Evolutionary conservation across 73 alveolate species (phyloP), one percentile per base, ranked within the genome.

Genomic region (Uronychia binucleata): DNA sequence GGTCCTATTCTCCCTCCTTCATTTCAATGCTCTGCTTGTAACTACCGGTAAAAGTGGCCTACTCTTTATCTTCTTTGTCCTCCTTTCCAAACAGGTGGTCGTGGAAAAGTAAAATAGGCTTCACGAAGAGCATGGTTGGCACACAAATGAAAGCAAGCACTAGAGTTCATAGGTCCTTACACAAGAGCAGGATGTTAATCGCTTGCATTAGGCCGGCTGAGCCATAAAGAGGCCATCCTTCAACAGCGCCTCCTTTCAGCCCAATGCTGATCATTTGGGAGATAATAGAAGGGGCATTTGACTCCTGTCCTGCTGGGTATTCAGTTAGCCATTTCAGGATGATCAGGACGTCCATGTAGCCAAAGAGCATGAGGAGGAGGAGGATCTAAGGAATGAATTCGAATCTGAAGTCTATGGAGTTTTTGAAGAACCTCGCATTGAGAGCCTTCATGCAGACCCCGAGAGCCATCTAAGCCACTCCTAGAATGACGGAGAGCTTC

Each of bases 401-500:
- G 79, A 94, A 97, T 30, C 84, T 74, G 83, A 98, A 96, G 74
- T 98, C 97, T 28, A 94, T 81, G 83, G 77, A 78, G 76, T 91
- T 92, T 80, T 91, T 94, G 85, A 94, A 94, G 84, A 91, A 94
- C 60, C 95, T 58, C 57, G 95, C 95, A 86, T 98, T 98, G 58
- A 90, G 79, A 67, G 99, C 99, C 78, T 97, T 91, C 86, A 97
- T 81, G 86, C 95, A 84, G 34, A 97, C 93, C 57, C 99, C 99
- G 59, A 95, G 81, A 14, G 94, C 82, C 99, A 98, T 98, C 86
- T 98, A 95, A 78, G 92, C 74, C 26, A 98, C 99, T 13, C 99
- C 99, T 13, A 97, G 84, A 30, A 98, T 96, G 57, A 98, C 99
- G 57, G 99, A 95, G 90, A 95, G 78, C 90, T 98, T 98, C 99